Conservation (phyloP, 2,329 filamentous ascomycete genomes). For the Sordariomycetes sp. region DNA sequence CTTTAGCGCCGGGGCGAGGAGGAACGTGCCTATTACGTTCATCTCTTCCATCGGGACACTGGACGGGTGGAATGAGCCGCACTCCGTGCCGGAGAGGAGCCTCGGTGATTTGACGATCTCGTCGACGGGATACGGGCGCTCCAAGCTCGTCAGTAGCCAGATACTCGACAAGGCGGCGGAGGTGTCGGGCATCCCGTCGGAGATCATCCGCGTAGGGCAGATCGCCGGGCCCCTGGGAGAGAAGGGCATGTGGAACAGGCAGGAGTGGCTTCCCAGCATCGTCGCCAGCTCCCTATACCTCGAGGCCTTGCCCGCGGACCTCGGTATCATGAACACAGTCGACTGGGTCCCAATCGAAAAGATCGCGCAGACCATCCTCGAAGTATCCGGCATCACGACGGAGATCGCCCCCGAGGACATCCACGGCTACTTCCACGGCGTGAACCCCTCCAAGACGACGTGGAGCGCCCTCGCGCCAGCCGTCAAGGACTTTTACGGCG, state of each 20-base stretch:
- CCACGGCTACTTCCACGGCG: constrained; percentile 30
- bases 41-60: constrained; percentile 27
- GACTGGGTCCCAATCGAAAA: constrained; percentile 42
- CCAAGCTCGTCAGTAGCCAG: constrained; percentile 25
- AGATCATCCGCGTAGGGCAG: constrained; percentile 31
- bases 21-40: constrained; percentile 24
- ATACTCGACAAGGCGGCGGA: constrained; percentile 25
- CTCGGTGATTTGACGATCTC: constrained; percentile 19
- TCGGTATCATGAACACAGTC: constrained; percentile 28
- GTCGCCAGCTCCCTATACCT: constrained; percentile 34
- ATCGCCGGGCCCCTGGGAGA: constrained; percentile 25
- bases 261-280: constrained; percentile 42
- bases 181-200: constrained; percentile 20
- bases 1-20: constrained; percentile 18
- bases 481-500: constrained; percentile 25
- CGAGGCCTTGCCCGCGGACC: constrained; percentile 26
- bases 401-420: constrained; percentile 15
- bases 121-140: constrained; percentile 25
- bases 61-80: constrained; percentile 17
- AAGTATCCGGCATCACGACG: constrained; percentile 24
- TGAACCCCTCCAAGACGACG: constrained; percentile 26
- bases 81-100: constrained; percentile 21
- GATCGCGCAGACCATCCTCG: constrained; percentile 30
- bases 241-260: constrained; percentile 36
- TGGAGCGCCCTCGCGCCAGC: constrained; percentile 27